Conservation (phyloP, 768 basidiomycete genomes). For the Gelatoporia subvermispora region DNA sequence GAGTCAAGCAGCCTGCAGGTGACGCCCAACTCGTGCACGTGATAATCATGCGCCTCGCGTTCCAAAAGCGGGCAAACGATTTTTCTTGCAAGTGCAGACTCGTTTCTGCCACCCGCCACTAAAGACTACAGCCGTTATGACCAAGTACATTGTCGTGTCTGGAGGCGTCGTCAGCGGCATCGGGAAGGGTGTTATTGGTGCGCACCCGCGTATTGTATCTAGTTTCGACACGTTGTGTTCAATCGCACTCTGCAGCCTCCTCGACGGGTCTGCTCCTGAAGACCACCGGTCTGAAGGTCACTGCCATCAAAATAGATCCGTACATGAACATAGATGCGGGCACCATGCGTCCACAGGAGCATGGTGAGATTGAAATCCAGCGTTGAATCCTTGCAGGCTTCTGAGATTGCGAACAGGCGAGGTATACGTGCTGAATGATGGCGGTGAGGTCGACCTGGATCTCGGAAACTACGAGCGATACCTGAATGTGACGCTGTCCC, state of each 20-base stretch:
- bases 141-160: conserved; percentile 94
- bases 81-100: conserved; percentile 7
- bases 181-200: conserved; percentile 98
- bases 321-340: conserved; percentile 99
- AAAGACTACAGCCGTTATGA: conserved; percentile 52
- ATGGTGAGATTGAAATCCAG: conserved; percentile 56
- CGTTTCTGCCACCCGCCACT: conserved; percentile 3
- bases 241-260: conserved; percentile 57
- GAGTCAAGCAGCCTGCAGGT: neutral
- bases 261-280: conserved; percentile 95
- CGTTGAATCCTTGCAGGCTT: neutral
- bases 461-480: conserved; percentile 98
- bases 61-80: conserved; percentile 5
- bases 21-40: conserved; percentile 13
- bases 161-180: conserved; percentile 99
- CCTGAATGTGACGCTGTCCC: conserved; percentile 87
- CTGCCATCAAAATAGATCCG: conserved; percentile 98
- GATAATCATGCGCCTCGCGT: conserved; percentile 7
- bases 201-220: conserved; percentile 28
- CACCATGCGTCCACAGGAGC: conserved; percentile 97
- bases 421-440: conserved; percentile 97
- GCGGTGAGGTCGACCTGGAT: conserved; percentile 97
- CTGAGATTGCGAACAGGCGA: conserved; percentile 53
- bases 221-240: conserved; percentile 15
- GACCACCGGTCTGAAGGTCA: conserved; percentile 93